Evolutionary conservation across 306 rosid species (phyloP).

Genomic region (Vigna hirtella): DNA sequence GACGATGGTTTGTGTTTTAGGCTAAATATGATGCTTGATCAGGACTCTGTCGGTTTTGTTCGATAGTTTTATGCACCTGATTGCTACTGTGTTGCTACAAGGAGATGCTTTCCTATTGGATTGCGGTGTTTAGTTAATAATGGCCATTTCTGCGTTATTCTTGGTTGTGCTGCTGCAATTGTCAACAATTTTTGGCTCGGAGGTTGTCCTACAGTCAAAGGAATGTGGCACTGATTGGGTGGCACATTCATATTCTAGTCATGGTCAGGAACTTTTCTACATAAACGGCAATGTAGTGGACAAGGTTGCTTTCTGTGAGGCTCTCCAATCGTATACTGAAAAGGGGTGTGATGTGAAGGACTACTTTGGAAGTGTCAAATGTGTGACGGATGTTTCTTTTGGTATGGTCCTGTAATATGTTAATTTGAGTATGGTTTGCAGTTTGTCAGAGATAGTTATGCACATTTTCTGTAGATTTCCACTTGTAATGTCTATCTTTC

Average conservation of each 20-base stretch:
- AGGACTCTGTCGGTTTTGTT: slow-evolving; percentile 35
- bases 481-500: neutral
- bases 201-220: slow-evolving; percentile 50
- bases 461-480: slow-evolving; percentile 14
- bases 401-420: slow-evolving; percentile 54
- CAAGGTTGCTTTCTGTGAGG: slow-evolving; percentile 65
- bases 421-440: slow-evolving; percentile 22
- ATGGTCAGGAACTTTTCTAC: slow-evolving; percentile 61
- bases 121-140: slow-evolving; percentile 45
- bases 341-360: slow-evolving; percentile 65
- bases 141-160: slow-evolving; percentile 51
- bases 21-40: slow-evolving; percentile 35
- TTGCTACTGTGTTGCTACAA: neutral
- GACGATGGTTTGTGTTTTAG: slow-evolving; percentile 35
- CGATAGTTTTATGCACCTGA: slow-evolving; percentile 16
- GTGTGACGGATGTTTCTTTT: slow-evolving; percentile 53
- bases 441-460: slow-evolving; percentile 12
- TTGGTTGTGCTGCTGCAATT: slow-evolving; percentile 59
- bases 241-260: slow-evolving; percentile 51
- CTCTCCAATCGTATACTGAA: slow-evolving; percentile 59
- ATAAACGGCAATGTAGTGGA: slow-evolving; percentile 64
- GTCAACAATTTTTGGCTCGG: slow-evolving; percentile 58
- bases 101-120: slow-evolving; percentile 49
- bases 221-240: slow-evolving; percentile 64
- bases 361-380: slow-evolving; percentile 51